Base-by-base conservation (phyloP, 2,329 filamentous ascomycete species). In the Diplocarpon rosae region DNA sequence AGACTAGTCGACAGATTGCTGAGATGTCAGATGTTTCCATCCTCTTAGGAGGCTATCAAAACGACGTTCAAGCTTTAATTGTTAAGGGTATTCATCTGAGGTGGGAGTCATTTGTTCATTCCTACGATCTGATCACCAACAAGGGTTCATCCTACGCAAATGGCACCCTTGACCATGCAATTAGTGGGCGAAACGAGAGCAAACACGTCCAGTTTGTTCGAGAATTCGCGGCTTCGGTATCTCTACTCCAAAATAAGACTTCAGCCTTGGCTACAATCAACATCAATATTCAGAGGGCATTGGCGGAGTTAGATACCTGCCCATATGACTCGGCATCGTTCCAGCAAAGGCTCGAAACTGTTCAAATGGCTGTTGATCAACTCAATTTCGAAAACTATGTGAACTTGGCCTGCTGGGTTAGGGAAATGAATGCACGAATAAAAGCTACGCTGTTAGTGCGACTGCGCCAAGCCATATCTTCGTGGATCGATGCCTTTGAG, bases 21-120 rank as follows among this genome's bases (percentile, higher is more conserved):
- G 78, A 83, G 43, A 90, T 98, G 85, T 76, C 81, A 10, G 85
- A 90, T 53, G 88, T 95, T 46, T 79, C 88, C 1, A 81, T 94
- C 39, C 70, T 99, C 16, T 72, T 98, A 17, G 88, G 85, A 59
- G 88, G 90, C 17, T 94, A 96, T 60, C 80, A 88, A 54, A 95
- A 93, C 53, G 87, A 95, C 50, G 86, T 92, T 1, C 89, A 95
- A 59, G 69, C 70, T 35, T 73, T 95, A 49, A 80, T 98, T 49
- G 73, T 74, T 15, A 95, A 93, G 64, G 92, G 93, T 47, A 76
- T 96, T 27, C 87, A 87, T 1, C 68, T 98, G 24, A 81, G 88
- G 57, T 99, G 92, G 92, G 92, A 98, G 60, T 95, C 92, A 0
- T 96, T 99, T 57, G 86, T 98, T 42, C 90, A 95, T 62, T 89